Evolutionary conservation across 495 filamentous ascomycete genomes (phyloP).

Genomic region (Tirmania nivea): DNA sequence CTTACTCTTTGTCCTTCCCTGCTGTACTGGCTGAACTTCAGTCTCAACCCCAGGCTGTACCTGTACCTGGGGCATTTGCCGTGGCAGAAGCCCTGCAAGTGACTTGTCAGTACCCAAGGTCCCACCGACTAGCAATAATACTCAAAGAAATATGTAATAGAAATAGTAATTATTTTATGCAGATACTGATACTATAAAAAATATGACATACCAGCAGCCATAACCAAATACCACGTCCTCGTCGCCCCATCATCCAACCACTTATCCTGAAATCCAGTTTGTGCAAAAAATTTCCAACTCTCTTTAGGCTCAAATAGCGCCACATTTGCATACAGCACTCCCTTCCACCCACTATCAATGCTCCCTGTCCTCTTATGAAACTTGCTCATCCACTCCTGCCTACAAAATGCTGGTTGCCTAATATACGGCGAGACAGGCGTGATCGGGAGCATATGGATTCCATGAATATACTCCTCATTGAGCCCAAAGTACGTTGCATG

Average conservation of each 20-base stretch:
- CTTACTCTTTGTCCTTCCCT: no score
- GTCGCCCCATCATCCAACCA: constrained; percentile 74
- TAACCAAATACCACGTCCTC: constrained; percentile 76
- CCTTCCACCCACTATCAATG: constrained; percentile 52
- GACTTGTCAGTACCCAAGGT: no score
- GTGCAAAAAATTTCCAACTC: constrained; percentile 51
- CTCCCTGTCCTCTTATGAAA: constrained; percentile 26
- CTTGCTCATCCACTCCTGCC: constrained; percentile 61
- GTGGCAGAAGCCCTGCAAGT: no score
- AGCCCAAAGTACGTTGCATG: constrained; percentile 85
- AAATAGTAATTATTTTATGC: no score
- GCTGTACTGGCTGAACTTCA: no score
- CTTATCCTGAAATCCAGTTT: constrained; percentile 35
- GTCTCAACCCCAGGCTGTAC: no score
- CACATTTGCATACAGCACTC: constrained; percentile 61
- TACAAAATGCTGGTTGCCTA: constrained; percentile 43
- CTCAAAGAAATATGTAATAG: no score
- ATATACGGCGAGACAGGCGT: constrained; percentile 47
- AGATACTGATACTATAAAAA: no score
- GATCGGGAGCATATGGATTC: constrained; percentile 86
- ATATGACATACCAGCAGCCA: constrained; percentile 29
- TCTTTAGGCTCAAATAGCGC: constrained; percentile 49
- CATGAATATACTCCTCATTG: constrained; percentile 64
- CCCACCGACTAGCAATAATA: no score
- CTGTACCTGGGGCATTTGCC: no score